Conservation (phyloP, 2,329 filamentous ascomycete species). For the Mycosphaerella arachidis region DNA sequence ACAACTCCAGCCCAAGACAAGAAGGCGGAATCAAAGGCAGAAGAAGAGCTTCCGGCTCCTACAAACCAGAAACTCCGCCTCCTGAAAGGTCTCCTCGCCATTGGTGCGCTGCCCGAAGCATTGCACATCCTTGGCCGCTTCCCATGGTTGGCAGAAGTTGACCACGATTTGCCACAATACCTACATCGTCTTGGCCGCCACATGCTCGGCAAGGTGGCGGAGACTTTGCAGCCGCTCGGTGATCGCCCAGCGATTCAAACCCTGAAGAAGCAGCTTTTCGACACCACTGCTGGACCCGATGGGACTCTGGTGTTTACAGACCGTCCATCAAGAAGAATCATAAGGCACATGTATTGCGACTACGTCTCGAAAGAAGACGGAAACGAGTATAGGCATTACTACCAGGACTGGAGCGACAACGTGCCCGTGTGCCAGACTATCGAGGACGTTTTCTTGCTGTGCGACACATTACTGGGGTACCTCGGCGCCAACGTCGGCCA, state of each 20-base stretch:
- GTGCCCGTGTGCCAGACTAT: constrained; percentile 85
- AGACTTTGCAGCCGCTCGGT: constrained; percentile 46
- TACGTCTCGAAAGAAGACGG: constrained; percentile 63
- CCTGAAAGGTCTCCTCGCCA: constrained; percentile 78
- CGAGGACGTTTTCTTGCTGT: constrained; percentile 85
- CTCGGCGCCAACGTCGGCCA: constrained; percentile 86
- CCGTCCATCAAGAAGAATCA: constrained; percentile 58
- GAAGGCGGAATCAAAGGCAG: constrained; percentile 42
- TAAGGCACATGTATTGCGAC: constrained; percentile 83
- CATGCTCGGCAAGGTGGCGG: constrained; percentile 72
- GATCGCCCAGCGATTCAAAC: constrained; percentile 43
- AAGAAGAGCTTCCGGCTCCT: constrained; percentile 61
- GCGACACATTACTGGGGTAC: constrained; percentile 75
- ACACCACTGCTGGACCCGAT: constrained; percentile 65
- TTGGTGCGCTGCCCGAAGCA: constrained; percentile 88
- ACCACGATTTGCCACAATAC: constrained; percentile 72
- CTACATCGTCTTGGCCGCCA: constrained; percentile 83
- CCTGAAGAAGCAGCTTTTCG: constrained; percentile 48
- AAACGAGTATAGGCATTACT: constrained; percentile 86
- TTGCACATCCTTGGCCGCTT: constrained; percentile 89
- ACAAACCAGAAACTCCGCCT: constrained; percentile 83
- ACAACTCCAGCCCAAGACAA: constrained; percentile 39
- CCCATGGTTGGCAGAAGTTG: constrained; percentile 84
- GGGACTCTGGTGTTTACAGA: constrained; percentile 53
- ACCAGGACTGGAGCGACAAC: constrained; percentile 95